A percentile compares a stretch with the other conserved stretches of the same genome.
Evolutionary conservation across 2,329 filamentous ascomycete genomes (phyloP).

Genomic region (Pseudocercospora vitis): DNA sequence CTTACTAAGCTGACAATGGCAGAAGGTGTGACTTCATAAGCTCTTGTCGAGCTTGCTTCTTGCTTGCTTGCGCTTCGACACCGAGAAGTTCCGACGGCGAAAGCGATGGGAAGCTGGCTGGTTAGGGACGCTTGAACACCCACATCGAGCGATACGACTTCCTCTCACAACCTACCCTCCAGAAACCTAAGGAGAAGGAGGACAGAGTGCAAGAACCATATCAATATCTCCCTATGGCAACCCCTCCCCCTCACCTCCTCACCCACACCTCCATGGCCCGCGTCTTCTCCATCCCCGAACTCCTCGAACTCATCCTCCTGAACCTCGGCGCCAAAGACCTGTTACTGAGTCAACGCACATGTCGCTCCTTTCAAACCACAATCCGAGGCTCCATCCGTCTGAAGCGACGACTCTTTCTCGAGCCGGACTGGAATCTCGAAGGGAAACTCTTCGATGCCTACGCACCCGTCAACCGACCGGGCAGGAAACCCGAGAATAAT

Average conservation of each 20-base stretch:
- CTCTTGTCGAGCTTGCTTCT: too few species aligned
- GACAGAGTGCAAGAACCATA: too few species aligned
- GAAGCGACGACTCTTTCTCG: conserved; percentile 39
- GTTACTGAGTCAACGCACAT: conserved; percentile 38
- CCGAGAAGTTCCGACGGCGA: too few species aligned
- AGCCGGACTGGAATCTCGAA: conserved; percentile 37
- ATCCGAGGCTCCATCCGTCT: conserved; percentile 33
- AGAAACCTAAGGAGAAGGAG: too few species aligned
- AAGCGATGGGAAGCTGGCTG: too few species aligned
- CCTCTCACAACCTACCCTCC: too few species aligned
- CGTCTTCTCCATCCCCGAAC: conserved; percentile 41
- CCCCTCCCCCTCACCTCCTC: neutral
- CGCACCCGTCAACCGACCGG: conserved; percentile 23
- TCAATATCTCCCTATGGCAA: too few species aligned
- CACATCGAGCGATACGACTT: too few species aligned
- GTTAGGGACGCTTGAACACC: too few species aligned
- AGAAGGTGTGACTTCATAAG: too few species aligned
- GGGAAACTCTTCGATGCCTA: conserved; percentile 29
- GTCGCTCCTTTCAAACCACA: conserved; percentile 32
- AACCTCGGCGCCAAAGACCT: conserved; percentile 37
- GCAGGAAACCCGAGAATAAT: conserved; percentile 39
- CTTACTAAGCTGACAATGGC: too few species aligned
- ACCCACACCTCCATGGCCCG: conserved; percentile 7
- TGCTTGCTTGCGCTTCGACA: too few species aligned
- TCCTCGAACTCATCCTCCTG: conserved; percentile 41